Evolutionary conservation across 2,329 filamentous ascomycete genomes (phyloP).

Genomic region (Paecilomyces niveus): DNA sequence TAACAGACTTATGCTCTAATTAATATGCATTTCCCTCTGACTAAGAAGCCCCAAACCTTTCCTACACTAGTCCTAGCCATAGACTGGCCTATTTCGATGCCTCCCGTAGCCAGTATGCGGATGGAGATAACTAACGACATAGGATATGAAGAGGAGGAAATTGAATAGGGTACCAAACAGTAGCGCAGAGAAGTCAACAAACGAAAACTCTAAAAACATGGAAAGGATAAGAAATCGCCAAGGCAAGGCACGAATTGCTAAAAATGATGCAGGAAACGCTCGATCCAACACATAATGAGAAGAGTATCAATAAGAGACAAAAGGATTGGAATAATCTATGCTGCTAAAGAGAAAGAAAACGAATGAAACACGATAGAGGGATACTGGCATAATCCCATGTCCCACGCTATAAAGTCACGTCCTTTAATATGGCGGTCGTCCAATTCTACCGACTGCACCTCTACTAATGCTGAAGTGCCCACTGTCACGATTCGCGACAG

Average conservation of each 20-base stretch:
- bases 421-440: slow-evolving; percentile 16
- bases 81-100: neutral
- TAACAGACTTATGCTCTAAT: neutral
- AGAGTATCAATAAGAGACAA: neutral
- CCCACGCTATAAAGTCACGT: neutral
- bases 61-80: neutral
- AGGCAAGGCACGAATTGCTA: neutral
- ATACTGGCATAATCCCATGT: neutral
- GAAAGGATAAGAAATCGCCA: neutral
- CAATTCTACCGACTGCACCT: slow-evolving; percentile 10
- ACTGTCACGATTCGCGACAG: neutral
- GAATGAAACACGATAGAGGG: neutral
- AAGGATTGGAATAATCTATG: neutral
- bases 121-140: neutral
- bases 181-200: neutral
- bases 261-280: neutral
- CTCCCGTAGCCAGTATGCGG: neutral
- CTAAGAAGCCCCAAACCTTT: neutral
- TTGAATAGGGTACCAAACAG: neutral
- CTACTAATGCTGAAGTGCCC: neutral
- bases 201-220: neutral
- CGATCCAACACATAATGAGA: neutral
- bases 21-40: neutral
- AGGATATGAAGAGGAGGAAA: neutral
- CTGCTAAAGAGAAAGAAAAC: neutral